These are phyloP conservation scores for Plasmodium inui DNA, from an alignment of 169 alveolate genomes.

Conservation along the genomic window DNA sequence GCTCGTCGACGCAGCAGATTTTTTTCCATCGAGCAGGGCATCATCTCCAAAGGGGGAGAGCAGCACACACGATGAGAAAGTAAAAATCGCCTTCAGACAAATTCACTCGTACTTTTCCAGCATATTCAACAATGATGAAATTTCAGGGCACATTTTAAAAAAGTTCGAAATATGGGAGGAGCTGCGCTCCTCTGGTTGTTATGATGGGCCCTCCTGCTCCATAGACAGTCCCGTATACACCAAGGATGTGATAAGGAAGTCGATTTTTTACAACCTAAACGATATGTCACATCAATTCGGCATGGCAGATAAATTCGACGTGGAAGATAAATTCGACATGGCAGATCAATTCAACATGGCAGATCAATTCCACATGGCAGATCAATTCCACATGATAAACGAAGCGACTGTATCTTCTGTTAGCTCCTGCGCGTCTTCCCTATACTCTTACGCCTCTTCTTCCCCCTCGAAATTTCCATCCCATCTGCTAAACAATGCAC, in stretches of 20 bases:
- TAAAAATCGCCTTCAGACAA: not conserved
- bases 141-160: constrained; percentile 11
- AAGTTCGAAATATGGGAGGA: not conserved
- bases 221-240: not conserved
- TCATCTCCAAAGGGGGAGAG: not conserved
- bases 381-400: not conserved
- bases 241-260: not conserved
- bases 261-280: not conserved
- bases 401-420: constrained; percentile 1
- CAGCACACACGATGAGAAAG: not conserved
- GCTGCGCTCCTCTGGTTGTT: not conserved
- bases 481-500: not conserved
- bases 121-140: constrained; percentile 7
- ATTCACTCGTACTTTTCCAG: constrained; percentile 2
- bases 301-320: not conserved
- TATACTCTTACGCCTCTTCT: not conserved
- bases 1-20: not conserved
- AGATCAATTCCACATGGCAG: not conserved
- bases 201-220: not conserved
- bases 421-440: not conserved
- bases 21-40: not conserved
- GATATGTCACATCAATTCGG: not conserved
- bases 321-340: no score
- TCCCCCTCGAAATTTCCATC: constrained; percentile 2
- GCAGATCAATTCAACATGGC: not conserved